These are phyloP conservation scores for Boletus pseudo-olivaceus DNA, from an alignment of 768 basidiomycete species.

Conservation along the genomic window DNA sequence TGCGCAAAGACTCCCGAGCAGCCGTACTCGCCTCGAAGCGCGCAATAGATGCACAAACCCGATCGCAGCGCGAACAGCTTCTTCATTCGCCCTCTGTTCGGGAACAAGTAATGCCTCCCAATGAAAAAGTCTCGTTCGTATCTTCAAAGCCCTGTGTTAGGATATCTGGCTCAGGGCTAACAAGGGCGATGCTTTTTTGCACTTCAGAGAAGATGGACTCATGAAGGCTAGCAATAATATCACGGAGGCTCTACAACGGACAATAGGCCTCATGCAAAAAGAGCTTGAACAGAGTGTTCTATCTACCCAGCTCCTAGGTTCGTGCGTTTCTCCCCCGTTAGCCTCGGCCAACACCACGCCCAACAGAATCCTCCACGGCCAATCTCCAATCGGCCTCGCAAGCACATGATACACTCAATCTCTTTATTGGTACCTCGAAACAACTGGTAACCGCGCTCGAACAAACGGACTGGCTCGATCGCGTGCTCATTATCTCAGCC, in stretches of 20 bases:
- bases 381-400: constrained; percentile 70
- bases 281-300: constrained; percentile 90
- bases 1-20: constrained; percentile 59
- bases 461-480: constrained; percentile 89
- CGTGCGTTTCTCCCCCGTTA: constrained; percentile 6
- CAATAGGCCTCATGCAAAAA: constrained; percentile 81
- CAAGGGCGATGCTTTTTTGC: not conserved
- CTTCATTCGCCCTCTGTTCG: constrained; percentile 47
- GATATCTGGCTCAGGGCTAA: not conserved
- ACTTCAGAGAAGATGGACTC: constrained; percentile 69
- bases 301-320: constrained; percentile 81
- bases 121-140: constrained; percentile 63
- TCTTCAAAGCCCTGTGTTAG: not conserved
- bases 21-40: constrained; percentile 75
- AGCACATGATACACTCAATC: constrained; percentile 71
- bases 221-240: constrained; percentile 90
- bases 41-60: constrained; percentile 57
- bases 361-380: constrained; percentile 70
- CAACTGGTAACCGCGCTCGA: constrained; percentile 85
- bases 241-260: constrained; percentile 82
- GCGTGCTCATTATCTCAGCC: constrained; percentile 75
- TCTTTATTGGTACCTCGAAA: constrained; percentile 74
- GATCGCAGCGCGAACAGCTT: constrained; percentile 67
- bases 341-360: not conserved
- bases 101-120: constrained; percentile 41